phyloP scores from a whole-genome alignment of 345 rosid genomes.

The Euphorbia pulcherrima region DNA sequence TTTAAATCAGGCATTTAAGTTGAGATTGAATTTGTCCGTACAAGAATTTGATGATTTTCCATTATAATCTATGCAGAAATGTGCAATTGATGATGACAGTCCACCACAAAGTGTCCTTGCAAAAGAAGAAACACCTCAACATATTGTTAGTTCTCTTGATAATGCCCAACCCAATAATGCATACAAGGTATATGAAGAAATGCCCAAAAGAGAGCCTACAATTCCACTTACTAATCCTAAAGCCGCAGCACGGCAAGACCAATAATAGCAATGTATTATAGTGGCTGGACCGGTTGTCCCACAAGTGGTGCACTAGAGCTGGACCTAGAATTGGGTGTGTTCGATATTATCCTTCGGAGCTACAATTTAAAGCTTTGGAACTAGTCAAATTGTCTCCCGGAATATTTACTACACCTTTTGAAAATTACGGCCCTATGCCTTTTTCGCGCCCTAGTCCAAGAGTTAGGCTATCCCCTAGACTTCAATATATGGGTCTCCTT shows the following conservation, averaged over 20 bases:
- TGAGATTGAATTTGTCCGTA: too few relatives aligned
- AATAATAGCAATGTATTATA: constrained; percentile 5
- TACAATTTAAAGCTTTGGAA: constrained; percentile 72
- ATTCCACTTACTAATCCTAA: constrained; percentile 7
- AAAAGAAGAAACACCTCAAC: constrained; percentile 24
- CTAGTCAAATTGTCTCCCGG: constrained; percentile 83
- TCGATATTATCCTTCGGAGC: constrained; percentile 66
- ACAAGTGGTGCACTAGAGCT: constrained; percentile 66
- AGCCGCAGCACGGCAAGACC: constrained; percentile 14
- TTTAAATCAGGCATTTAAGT: too few relatives aligned
- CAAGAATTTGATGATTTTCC: not conserved
- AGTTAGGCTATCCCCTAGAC: constrained; percentile 66
- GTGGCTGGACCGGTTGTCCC: constrained; percentile 38
- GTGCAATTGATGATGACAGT: constrained; percentile 64
- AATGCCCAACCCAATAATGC: constrained; percentile 1
- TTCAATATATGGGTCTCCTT: constrained; percentile 74
- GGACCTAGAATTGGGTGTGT: constrained; percentile 93
- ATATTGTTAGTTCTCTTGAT: constrained; percentile 7
- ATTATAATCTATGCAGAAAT: constrained; percentile 39
- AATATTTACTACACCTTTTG: constrained; percentile 27
- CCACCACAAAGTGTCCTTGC: constrained; percentile 13
- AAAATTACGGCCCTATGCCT: constrained; percentile 66
- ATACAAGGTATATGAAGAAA: constrained; percentile 5
- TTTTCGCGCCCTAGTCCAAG: constrained; percentile 84
- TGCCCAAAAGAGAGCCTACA: not conserved